Evolutionary conservation across 805 yeast species (phyloP).

Genomic region (Candida fluviatilis): DNA sequence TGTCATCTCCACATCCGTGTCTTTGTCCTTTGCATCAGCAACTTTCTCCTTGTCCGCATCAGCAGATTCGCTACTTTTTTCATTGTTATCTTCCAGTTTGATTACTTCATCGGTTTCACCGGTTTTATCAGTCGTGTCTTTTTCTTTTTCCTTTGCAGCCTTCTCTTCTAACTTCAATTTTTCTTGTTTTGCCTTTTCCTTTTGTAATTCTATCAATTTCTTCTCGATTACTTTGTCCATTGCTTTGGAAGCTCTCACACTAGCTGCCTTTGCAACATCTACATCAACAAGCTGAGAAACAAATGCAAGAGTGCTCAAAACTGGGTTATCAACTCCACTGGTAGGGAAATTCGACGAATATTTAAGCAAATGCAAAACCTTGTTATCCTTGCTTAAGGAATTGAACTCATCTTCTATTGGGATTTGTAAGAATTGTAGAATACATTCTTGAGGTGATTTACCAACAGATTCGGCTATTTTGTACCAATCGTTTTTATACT

Average conservation of each 20-base stretch:
- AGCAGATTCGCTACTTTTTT: not conserved
- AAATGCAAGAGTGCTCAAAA: constrained; percentile 87
- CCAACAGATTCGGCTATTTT: constrained; percentile 64
- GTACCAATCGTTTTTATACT: constrained; percentile 74
- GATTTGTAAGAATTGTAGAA: constrained; percentile 69
- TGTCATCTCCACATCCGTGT: not conserved
- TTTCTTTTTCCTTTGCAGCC: too few species aligned
- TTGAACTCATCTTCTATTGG: constrained; percentile 78
- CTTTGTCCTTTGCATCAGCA: not conserved
- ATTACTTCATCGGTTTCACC: not conserved
- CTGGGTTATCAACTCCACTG: constrained; percentile 85
- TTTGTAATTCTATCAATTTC: constrained; percentile 13
- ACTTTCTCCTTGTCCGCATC: not conserved
- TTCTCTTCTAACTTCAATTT: too few species aligned
- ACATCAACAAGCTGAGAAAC: constrained; percentile 82
- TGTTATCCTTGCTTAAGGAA: constrained; percentile 33
- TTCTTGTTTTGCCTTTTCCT: constrained; percentile 8
- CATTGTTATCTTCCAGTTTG: not conserved
- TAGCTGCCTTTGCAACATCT: constrained; percentile 79
- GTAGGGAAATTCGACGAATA: constrained; percentile 83
- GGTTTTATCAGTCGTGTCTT: constrained; percentile 6
- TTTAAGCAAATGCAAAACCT: constrained; percentile 62
- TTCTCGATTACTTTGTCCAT: constrained; percentile 41
- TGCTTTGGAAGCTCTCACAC: constrained; percentile 53
- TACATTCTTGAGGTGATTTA: constrained; percentile 68